Evolutionary conservation across 805 yeast genomes (phyloP).

Genomic region (Wickerhamiella siamensis): DNA sequence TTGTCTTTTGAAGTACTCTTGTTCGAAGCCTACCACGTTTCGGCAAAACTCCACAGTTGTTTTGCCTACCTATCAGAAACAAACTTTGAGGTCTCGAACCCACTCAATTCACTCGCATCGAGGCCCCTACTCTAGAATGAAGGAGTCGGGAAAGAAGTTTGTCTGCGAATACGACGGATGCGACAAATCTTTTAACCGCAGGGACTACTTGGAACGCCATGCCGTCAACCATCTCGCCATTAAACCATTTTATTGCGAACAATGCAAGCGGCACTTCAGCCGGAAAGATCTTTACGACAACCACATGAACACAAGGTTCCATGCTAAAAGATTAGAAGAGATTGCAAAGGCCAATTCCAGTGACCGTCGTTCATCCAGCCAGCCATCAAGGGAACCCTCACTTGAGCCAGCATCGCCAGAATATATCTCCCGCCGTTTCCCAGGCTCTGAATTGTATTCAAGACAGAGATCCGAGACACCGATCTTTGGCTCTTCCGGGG

Average conservation of each 20-base stretch:
- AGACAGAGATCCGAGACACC: too few relatives aligned
- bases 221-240: conserved; percentile 25
- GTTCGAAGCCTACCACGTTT: too few relatives aligned
- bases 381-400: too few relatives aligned
- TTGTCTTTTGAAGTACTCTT: too few relatives aligned
- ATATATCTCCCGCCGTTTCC: too few relatives aligned
- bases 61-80: too few relatives aligned
- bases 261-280: conserved; percentile 25
- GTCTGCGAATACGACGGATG: conserved; percentile 26
- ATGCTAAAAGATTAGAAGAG: conserved; percentile 9
- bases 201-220: conserved; percentile 26
- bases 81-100: too few relatives aligned
- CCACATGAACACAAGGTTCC: conserved; percentile 24
- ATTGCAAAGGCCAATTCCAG: not conserved
- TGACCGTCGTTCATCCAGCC: not conserved
- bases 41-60: too few relatives aligned
- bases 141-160: conserved; percentile 15
- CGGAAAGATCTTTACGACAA: conserved; percentile 26
- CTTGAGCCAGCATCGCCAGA: too few relatives aligned
- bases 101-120: not conserved
- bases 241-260: conserved; percentile 24
- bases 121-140: not conserved
- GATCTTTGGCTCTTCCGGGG: too few relatives aligned
- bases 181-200: conserved; percentile 23
- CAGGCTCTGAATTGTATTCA: too few relatives aligned